Base-by-base conservation (phyloP, 192 early-diverging fungal genomes). In the Podila horticola region DNA sequence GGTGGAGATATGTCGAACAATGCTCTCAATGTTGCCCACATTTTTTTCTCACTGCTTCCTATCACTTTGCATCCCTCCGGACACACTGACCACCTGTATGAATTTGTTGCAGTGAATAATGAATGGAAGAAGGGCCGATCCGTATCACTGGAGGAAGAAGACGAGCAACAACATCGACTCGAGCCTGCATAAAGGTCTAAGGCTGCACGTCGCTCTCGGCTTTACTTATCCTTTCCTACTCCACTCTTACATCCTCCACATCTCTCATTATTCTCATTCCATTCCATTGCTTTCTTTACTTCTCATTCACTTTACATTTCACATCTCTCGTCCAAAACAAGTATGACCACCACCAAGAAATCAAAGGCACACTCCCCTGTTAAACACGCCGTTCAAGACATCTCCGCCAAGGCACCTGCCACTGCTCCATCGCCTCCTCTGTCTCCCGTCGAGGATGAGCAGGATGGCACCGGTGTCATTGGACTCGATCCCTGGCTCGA, bases 401-500 rank as follows among this genome's bases (percentile, higher is more conserved):
- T n/a, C 41, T 22, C 36, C 28, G 17, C 48, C 29, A 45, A 65
- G 48, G 15, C 64, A 31, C 64, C 64, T 20, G 64, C 5, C 30
- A 15, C 48, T 26, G 31, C 59, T 12, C 22, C 28, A 7, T 19
- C 57, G 13, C 57, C 19, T 12, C 24, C 24, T 58, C 57, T 31
- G 19, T 28, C 59, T 26, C 59, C 31, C 28, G 29, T 33, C 17
- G 59, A 19, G 28, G 55, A 55, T 31, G 49, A 70, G 0, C 65
- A 79, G 31, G 91, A 92, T 64, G 92, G 90, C 58, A 89, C 88
- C 29, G 89, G 87, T 31, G 85, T 97, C 26, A 83, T 93, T 72
- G 83, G 83, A n/a, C 75, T 91, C 20, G 96, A 97, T 83, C 91
- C 92, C 22, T 97, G 94, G 87, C 89, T 97, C 15, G 83, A 88